Evolutionary conservation across 2,329 filamentous ascomycete species (phyloP), one percentile per base, ranked within the genome.

Genomic region (Alternaria angustiovoidea): DNA sequence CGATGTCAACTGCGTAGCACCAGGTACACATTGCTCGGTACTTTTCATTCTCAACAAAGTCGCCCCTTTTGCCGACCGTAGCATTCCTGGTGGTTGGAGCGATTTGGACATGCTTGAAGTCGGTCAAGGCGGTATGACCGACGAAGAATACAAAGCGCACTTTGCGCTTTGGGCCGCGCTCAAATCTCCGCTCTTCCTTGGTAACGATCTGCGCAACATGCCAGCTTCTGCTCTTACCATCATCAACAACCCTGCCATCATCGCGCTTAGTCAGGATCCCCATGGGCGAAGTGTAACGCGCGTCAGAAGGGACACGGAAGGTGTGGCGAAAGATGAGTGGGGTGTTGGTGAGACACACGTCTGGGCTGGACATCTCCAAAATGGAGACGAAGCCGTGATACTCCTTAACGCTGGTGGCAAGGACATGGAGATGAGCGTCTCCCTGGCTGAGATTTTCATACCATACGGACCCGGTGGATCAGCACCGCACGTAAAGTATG

Each of bases 131-230:
- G 71, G 71, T 6, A 70, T 70, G 64, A 69, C 66, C 2, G 71
- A 73, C 24, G 66, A 70, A 55, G 72, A 81, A 64, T 68, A 78
- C 68, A 73, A 77, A 66, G 64, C 72, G 24, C 73, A 82, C 62
- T 79, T 84, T 67, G 68, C 78, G 59, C 59, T 78, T 4, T 75
- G 81, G 81, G 68, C 79, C 41, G 76, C 78, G 58, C 63, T 83
- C 54, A 81, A 81, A 58, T 77, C 73, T 6, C 79, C 79, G 56
- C 63, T 82, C 55, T 59, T 84, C 69, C 78, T 85, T 63, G 81
- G 81, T 59, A 71, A 82, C 66, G 57, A 78, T 63, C 60, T 77
- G 73, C 75, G 73, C 44, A 75, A 75, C 18, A 78, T 82, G 49
- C 70, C 76, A 0, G 72, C 76, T 2, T 71, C 79, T 26, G 78